Evolutionary conservation across 345 rosid genomes (phyloP), one percentile per base, ranked within the genome.

Genomic region (Diplotaxis tenuifolia): DNA sequence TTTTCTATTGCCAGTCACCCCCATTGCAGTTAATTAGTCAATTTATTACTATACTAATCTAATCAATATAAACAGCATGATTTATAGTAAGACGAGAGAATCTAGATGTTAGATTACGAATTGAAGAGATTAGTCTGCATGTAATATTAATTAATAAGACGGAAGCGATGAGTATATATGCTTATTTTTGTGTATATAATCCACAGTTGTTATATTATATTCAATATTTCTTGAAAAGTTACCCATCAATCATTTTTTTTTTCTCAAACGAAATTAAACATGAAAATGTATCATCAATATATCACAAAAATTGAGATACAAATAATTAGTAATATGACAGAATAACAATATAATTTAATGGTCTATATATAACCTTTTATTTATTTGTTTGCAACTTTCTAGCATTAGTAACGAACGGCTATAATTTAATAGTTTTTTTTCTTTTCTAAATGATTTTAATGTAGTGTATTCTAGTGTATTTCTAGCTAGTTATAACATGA

Each of bases 21-120:
- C 59, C 31, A 9, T 22, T 34, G 54, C 52, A 25, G 55, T 53
- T 63, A 50, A 10, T 49, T 50, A 18, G 57, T 72, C 70, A 55
- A 53, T 52, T 60, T 52, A 52, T 52, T 72, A 52, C 23, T 52
- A n/a, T n/a, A n/a, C n/a, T n/a, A n/a, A n/a, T n/a, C n/a, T n/a
- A n/a, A n/a, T n/a, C n/a, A n/a, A n/a, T n/a, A n/a, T n/a, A n/a
- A n/a, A n/a, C n/a, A n/a, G n/a, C n/a, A n/a, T n/a, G n/a, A n/a
- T n/a, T n/a, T n/a, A n/a, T n/a, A n/a, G n/a, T n/a, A n/a, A n/a
- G n/a, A n/a, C n/a, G n/a, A n/a, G n/a, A n/a, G n/a, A n/a, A n/a
- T n/a, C n/a, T n/a, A n/a, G n/a, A n/a, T n/a, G n/a, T n/a, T n/a
- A n/a, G n/a, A n/a, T n/a, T n/a, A n/a, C n/a, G n/a, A n/a, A n/a